Evolutionary conservation across 2,329 filamentous ascomycete genomes (phyloP).

Genomic region (Boeremia exigua): DNA sequence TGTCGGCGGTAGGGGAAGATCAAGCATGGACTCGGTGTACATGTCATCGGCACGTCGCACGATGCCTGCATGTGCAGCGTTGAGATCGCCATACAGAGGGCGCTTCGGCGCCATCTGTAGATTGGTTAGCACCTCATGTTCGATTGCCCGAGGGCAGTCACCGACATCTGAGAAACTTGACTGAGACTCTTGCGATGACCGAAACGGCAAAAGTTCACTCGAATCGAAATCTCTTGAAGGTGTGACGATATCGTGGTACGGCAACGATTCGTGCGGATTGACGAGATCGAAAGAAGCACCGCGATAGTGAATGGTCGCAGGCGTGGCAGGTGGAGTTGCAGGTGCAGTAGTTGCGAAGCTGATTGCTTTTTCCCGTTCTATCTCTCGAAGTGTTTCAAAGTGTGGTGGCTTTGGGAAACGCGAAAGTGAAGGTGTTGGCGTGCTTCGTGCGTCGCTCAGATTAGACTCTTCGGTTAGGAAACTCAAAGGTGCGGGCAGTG

Average conservation of each 20-base stretch:
- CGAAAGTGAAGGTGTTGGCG: slow-evolving; percentile 38
- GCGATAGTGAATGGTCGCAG: slow-evolving; percentile 48
- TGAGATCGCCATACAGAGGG: slow-evolving; percentile 38
- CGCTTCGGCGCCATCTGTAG: slow-evolving; percentile 43
- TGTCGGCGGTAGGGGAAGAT: slow-evolving; percentile 33
- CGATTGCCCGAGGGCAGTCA: not conserved
- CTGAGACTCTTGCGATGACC: slow-evolving; percentile 31
- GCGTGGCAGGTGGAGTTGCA: slow-evolving; percentile 46
- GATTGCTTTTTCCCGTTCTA: slow-evolving; percentile 17
- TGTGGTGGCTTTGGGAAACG: slow-evolving; percentile 45
- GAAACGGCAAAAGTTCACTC: slow-evolving; percentile 38
- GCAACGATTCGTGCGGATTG: slow-evolving; percentile 47
- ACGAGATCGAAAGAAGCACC: slow-evolving; percentile 50
- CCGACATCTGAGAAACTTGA: slow-evolving; percentile 27
- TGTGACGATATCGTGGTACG: slow-evolving; percentile 45
- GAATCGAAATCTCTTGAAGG: slow-evolving; percentile 45
- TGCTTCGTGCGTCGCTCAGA: slow-evolving; percentile 21
- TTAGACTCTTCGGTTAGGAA: slow-evolving; percentile 31
- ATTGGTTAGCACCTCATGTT: not conserved
- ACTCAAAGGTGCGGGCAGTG: slow-evolving; percentile 24
- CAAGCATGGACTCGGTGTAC: slow-evolving; percentile 15
- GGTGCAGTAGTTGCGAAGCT: slow-evolving; percentile 37
- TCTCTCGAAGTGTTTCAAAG: slow-evolving; percentile 23
- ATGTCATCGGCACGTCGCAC: slow-evolving; percentile 28
- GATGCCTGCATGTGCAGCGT: slow-evolving; percentile 40